Evolutionary conservation across 352 stramenopile genomes (phyloP).

Genomic region (Elongisporangium anandrum): DNA sequence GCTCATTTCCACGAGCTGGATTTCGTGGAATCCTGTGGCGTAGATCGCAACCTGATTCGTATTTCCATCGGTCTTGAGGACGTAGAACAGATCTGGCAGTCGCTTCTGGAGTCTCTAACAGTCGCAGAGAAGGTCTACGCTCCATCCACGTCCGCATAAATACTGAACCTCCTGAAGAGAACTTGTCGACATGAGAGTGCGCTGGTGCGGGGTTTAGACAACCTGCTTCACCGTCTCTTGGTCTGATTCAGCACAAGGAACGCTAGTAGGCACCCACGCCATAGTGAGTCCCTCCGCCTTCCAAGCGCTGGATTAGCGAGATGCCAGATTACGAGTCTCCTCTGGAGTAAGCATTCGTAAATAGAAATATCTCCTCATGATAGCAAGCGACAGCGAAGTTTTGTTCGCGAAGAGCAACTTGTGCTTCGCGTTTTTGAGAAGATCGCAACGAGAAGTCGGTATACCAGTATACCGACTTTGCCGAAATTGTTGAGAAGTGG

Average conservation of each 20-base stretch:
- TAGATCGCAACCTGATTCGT: conserved; percentile 89
- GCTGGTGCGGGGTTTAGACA: neutral
- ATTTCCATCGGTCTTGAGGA: conserved; percentile 91
- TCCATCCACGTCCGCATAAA: neutral
- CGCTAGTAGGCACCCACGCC: neutral
- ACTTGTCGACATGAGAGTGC: neutral
- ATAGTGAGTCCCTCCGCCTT: neutral
- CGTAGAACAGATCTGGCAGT: conserved; percentile 62
- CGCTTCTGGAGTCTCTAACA: conserved; percentile 47
- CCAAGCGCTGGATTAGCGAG: neutral
- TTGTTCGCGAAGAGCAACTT: no score
- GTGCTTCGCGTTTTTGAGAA: no score
- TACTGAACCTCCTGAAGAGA: neutral
- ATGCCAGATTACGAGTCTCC: neutral
- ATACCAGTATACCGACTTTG: no score
- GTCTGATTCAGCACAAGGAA: neutral
- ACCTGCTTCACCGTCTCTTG: neutral
- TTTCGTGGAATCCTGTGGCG: conserved; percentile 87
- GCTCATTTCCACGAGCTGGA: conserved; percentile 93
- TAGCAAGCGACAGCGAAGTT: no score
- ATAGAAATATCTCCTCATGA: neutral
- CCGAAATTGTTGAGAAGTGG: no score
- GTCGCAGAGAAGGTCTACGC: conserved; percentile 11
- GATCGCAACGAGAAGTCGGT: no score
- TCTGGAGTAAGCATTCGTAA: neutral